A percentile compares a stretch with the other conserved stretches of the same genome.
Conservation (phyloP, 805 yeast genomes). For the Candida ficus region DNA sequence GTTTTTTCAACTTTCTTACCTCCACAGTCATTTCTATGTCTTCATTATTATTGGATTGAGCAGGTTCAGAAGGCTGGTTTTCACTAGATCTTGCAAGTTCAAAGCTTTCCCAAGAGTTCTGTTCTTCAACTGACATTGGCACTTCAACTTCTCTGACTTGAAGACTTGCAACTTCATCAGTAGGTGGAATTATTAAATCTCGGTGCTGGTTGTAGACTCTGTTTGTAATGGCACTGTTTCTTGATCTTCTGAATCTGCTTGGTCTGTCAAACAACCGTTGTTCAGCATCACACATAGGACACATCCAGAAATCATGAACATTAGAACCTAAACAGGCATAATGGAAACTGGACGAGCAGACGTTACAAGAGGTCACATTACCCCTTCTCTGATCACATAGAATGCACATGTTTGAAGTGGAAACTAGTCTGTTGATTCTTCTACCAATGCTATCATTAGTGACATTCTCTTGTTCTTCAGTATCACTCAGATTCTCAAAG, state of each 20-base stretch:
- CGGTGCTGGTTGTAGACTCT: slow-evolving; percentile 20
- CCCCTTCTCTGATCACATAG: slow-evolving; percentile 21
- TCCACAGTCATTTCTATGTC: neutral
- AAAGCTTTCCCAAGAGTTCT: slow-evolving; percentile 21
- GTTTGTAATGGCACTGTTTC: slow-evolving; percentile 25
- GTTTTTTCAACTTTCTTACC: slow-evolving; percentile 16
- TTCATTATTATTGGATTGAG: neutral
- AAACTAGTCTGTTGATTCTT: slow-evolving; percentile 18
- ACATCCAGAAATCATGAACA: slow-evolving; percentile 33
- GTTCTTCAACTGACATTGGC: slow-evolving; percentile 19
- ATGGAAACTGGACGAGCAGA: slow-evolving; percentile 38
- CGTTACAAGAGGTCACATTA: slow-evolving; percentile 20
- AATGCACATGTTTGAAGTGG: slow-evolving; percentile 19
- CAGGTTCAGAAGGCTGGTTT: neutral
- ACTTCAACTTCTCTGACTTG: slow-evolving; percentile 9
- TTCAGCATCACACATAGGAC: slow-evolving; percentile 46
- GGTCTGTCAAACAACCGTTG: slow-evolving; percentile 28
- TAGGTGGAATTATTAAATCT: neutral
- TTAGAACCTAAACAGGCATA: slow-evolving; percentile 33
- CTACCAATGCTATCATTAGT: slow-evolving; percentile 11
- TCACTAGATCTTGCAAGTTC: slow-evolving; percentile 12
- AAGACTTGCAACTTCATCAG: slow-evolving; percentile 5
- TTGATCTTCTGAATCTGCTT: slow-evolving; percentile 21
- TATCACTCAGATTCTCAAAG: slow-evolving; percentile 8
- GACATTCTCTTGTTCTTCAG: slow-evolving; percentile 5